phyloP scores from a whole-genome alignment of 2,329 filamentous ascomycete species.

The Aspergillus latus region DNA sequence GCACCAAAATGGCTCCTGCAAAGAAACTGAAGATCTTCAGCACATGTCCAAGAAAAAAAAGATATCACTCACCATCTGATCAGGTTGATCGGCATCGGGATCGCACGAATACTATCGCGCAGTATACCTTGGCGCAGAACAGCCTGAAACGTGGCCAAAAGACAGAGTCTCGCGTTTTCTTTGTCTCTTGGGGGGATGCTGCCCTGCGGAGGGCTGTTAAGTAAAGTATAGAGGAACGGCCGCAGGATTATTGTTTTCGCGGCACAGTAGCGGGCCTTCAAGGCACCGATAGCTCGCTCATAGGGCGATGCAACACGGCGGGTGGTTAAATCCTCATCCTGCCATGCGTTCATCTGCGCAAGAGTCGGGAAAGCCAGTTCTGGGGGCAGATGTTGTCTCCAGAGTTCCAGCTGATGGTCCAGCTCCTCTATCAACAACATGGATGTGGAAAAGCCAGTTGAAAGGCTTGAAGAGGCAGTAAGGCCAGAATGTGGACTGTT shows the following conservation, averaged over 20 bases:
- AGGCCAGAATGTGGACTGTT: background rate
- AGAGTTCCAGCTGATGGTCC: constrained; percentile 1
- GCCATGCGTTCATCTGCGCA: background rate
- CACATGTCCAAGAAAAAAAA: too few species aligned
- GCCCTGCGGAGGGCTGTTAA: background rate
- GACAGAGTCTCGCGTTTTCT: background rate
- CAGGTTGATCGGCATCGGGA: background rate
- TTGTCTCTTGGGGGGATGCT: background rate
- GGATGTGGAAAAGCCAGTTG: background rate
- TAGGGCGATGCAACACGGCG: background rate
- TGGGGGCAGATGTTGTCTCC: background rate
- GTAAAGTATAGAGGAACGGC: background rate
- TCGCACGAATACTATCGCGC: background rate
- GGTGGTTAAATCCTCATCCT: background rate
- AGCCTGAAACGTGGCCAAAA: background rate
- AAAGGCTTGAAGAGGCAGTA: background rate
- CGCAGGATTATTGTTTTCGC: constrained; percentile 3
- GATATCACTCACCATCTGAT: background rate
- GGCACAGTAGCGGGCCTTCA: constrained; percentile 3
- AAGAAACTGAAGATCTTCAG: background rate
- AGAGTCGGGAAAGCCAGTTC: background rate
- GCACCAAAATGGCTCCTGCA: background rate
- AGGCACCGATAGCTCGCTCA: background rate
- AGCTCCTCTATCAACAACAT: background rate
- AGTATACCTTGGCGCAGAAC: background rate